Base-by-base conservation (phyloP, 2,329 filamentous ascomycete species). In the Septoria petroselini region DNA sequence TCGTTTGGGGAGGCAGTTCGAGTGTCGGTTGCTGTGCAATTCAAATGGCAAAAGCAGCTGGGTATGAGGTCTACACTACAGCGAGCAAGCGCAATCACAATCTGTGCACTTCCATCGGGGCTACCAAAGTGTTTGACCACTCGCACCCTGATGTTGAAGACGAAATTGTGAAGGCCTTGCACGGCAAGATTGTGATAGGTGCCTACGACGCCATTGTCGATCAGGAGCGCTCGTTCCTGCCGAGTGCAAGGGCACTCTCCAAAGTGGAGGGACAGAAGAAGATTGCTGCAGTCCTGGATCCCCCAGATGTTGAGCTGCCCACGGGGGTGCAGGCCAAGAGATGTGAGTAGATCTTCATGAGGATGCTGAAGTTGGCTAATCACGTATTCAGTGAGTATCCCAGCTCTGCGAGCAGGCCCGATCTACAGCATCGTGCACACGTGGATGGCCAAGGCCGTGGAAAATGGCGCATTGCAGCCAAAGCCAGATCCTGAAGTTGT, bases 1-100 rank as follows among this genome's bases (percentile, higher is more conserved):
- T 80, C 27, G 61, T 79, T 43, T 80, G 77, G 76, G 76, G 77
- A 21, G 77, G 74, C 1, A 70, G 70, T 6, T 74, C 75, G 11
- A 78, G 74, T 18, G 76, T 80, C 2, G 78, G 77, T 6, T 68
- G 75, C 48, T 76, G 70, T 51, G 65, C 68, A 0, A 62, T 79
- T 19, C 73, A 79, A 55, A 50, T 78, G n/a, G 76, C 70, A 7
- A 72, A 74, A 0, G 72, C 75, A 8, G 76, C 75, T 25, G 63
- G 63, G 4, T 75, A 79, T 33, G 55, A 58, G 6, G 68, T 71
- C 18, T 58, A 67, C 23, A 59, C 64, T 1, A 69, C 68, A 1
- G 65, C 67, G 1, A 66, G 64, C 6, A 47, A 55, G 3, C 55
- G 58, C 21, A 66, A 67, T 7, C 74, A 79, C 52, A 69, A 59